phyloP scores from a whole-genome alignment of 2,329 filamentous ascomycete genomes.

The Fusarium nisikadoi region DNA sequence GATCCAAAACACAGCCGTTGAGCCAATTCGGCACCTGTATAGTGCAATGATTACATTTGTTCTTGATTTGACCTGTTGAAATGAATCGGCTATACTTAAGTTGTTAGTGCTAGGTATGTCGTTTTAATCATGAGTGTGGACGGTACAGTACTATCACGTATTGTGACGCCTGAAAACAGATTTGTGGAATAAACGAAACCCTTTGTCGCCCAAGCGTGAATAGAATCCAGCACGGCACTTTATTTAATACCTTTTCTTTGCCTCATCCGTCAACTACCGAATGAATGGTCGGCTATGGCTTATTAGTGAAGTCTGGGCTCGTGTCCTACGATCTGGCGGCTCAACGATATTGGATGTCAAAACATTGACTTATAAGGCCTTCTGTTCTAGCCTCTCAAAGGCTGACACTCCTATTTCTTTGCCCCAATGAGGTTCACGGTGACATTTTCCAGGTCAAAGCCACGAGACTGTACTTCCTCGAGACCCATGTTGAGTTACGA shows the following conservation, averaged over 20 bases:
- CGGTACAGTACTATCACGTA: neutral
- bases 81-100: neutral
- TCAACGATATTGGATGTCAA: neutral
- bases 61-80: neutral
- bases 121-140: conserved; percentile 6
- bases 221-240: neutral
- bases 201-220: neutral
- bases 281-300: neutral
- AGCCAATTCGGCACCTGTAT: neutral
- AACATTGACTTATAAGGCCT: neutral
- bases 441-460: neutral
- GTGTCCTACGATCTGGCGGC: neutral
- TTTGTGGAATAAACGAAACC: neutral
- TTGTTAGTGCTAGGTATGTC: neutral
- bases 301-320: neutral
- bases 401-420: conserved; percentile 11
- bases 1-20: neutral
- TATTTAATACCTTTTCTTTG: neutral
- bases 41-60: neutral
- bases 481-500: neutral
- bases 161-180: neutral
- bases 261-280: neutral
- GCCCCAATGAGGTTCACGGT: neutral
- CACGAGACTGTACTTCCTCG: neutral
- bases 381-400: neutral